Percentiles rank a stretch among this genome's conserved stretches.
Conservation (phyloP, 805 yeast species). For the Teunomyces barrocoloradensis region DNA sequence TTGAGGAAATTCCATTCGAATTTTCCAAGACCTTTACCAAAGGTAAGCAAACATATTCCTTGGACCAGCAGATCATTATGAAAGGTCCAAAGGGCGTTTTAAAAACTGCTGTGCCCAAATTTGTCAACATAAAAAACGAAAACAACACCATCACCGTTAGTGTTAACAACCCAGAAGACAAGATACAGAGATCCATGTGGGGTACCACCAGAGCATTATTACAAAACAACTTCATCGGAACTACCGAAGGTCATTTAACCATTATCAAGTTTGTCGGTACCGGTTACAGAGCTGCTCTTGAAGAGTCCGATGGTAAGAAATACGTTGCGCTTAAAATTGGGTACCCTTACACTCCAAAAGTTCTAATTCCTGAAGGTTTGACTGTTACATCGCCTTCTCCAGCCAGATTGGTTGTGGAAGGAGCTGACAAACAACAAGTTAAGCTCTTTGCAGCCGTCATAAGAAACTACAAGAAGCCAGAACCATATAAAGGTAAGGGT, state of each 20-base stretch:
- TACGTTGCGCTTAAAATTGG: constrained; percentile 82
- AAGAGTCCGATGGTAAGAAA: constrained; percentile 48
- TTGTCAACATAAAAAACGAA: constrained; percentile 46
- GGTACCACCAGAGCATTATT: constrained; percentile 85
- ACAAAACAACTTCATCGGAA: constrained; percentile 79
- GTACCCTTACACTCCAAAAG: constrained; percentile 73
- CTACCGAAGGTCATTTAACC: constrained; percentile 88
- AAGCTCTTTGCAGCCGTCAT: constrained; percentile 84
- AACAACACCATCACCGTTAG: constrained; percentile 45
- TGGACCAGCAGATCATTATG: constrained; percentile 59
- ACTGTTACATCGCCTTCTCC: constrained; percentile 79
- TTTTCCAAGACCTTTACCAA: constrained; percentile 61
- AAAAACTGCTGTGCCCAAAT: constrained; percentile 66
- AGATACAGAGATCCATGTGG: constrained; percentile 86
- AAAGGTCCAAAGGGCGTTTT: constrained; percentile 78
- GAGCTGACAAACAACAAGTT: constrained; percentile 83
- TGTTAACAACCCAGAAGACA: constrained; percentile 55
- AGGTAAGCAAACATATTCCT: constrained; percentile 57
- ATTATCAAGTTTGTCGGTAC: constrained; percentile 91
- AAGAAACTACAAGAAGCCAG: constrained; percentile 89
- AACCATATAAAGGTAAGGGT: constrained; percentile 98
- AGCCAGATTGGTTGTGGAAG: constrained; percentile 81
- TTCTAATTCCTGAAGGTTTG: constrained; percentile 74
- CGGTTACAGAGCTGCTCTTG: constrained; percentile 88
- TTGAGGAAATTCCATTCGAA: constrained; percentile 48